Percentiles rank a stretch among this genome's conserved stretches.
These are phyloP conservation scores for Irpex sp. DNA, from an alignment of 1,284 basidiomycete genomes.

Conservation along the genomic window DNA sequence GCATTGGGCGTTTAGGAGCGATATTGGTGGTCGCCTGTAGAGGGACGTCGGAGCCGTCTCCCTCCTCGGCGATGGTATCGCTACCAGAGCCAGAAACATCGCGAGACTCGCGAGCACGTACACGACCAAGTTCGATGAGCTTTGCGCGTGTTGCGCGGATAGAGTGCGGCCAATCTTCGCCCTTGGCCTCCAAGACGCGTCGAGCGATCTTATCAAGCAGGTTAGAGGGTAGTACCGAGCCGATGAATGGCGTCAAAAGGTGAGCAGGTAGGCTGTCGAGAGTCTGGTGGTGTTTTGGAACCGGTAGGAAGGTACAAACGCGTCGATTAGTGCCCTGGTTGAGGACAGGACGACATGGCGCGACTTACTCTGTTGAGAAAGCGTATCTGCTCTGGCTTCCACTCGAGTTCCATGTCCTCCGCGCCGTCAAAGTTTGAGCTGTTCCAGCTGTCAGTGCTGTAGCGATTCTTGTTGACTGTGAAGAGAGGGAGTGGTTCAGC, in stretches of 20 bases:
- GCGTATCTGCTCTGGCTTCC: conserved; percentile 68
- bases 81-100: conserved; percentile 34
- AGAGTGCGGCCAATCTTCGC: conserved; percentile 76
- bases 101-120: conserved; percentile 52
- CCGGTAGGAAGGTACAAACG: conserved; percentile 10
- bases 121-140: conserved; percentile 68
- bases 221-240: conserved; percentile 75
- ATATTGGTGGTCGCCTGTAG: conserved; percentile 41
- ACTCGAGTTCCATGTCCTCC: conserved; percentile 64
- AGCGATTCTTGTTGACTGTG: conserved; percentile 51
- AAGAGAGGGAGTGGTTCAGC: conserved; percentile 34
- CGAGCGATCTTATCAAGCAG: conserved; percentile 80
- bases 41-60: conserved; percentile 31
- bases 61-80: conserved; percentile 34
- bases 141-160: conserved; percentile 74
- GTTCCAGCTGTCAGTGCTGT: conserved; percentile 79
- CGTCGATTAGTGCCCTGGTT: neutral
- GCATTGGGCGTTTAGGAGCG: conserved; percentile 51
- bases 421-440: conserved; percentile 62
- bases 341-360: conserved; percentile 3
- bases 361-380: conserved; percentile 60
- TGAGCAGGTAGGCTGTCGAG: conserved; percentile 79
- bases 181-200: conserved; percentile 67
- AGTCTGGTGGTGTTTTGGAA: conserved; percentile 42
- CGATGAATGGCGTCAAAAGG: conserved; percentile 77